Evolutionary conservation across 176 grass and related monocot species (phyloP).

Genomic region (Echinochloa phyllopogon): DNA sequence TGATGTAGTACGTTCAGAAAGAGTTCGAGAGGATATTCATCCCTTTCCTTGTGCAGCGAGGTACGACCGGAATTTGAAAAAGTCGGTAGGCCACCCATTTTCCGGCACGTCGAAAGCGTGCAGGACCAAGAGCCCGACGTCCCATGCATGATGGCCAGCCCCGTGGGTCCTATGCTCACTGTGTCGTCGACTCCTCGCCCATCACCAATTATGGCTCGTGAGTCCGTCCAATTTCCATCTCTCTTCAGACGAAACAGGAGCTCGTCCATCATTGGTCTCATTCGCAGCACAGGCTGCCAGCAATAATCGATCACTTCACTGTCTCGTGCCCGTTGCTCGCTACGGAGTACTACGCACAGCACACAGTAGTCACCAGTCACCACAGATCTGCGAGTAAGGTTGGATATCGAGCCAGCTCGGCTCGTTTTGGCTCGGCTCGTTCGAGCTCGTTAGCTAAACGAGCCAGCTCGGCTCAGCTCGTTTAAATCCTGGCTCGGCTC

Average conservation of each 20-base stretch:
- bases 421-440: no score
- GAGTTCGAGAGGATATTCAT: conserved; percentile 1
- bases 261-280: neutral
- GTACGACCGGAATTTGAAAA: neutral
- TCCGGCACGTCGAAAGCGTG: conserved; percentile 49
- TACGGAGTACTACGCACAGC: no score
- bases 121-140: neutral
- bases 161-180: neutral
- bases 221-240: neutral
- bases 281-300: neutral
- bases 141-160: conserved; percentile 6
- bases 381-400: no score
- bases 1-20: no score
- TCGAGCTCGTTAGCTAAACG: no score
- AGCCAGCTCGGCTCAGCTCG: no score
- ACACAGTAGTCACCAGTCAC: no score
- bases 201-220: neutral
- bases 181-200: neutral
- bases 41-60: neutral
- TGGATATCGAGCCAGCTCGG: no score
- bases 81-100: conserved; percentile 24
- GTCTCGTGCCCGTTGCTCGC: neutral
- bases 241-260: neutral
- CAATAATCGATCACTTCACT: neutral
- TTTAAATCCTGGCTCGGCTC: no score